Base-by-base conservation (phyloP, 2,329 filamentous ascomycete species). In the Penicillium sp. region DNA sequence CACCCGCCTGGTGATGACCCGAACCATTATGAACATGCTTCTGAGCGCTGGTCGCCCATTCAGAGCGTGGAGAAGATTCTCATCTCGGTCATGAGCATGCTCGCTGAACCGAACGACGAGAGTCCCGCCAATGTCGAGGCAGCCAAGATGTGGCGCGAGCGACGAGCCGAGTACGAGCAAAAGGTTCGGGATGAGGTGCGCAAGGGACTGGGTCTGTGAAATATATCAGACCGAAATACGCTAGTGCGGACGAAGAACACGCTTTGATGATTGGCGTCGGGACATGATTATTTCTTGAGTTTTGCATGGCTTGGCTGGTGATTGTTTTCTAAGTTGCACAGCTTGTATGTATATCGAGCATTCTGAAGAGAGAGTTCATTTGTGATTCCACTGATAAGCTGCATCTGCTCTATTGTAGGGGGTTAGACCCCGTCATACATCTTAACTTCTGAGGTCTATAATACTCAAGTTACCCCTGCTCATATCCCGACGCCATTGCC, bases 11-110 rank as follows among this genome's bases (percentile, higher is more conserved):
- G 95, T 71, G 94, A 98, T 80, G 94, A 98, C 78, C 95, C 95
- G 57, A 97, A 97, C 81, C 93, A 97, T 82, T 98, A 98, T 84
- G 94, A 98, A 79, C 91, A 94, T 71, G 94, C 95, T 7, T 93
- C 90, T 1, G 95, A 98, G 82, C 89, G 94, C 65, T 98, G 94
- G 94, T 94, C 90, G 30, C 94, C 94, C 13, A 97, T 98, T 65
- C 95, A 98, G 81, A 95, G 90, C 61, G 94, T 97, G 68, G 95
- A 98, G 81, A 98, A 97, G 83, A 98, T 98, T 69, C 83, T 98
- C 68, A 93, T 98, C 60, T 93, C 89, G 52, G 94, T 98, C 62
- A 98, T 98, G 90, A 97, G 92, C 79, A 98, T 98, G 93, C 86
- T 98, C 49, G 93, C 93, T 0, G 93, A 97, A 80, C 93, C 94